Evolutionary conservation across 2,329 filamentous ascomycete genomes (phyloP), one percentile per base, ranked within the genome.

Genomic region (Ascosphaera apis): DNA sequence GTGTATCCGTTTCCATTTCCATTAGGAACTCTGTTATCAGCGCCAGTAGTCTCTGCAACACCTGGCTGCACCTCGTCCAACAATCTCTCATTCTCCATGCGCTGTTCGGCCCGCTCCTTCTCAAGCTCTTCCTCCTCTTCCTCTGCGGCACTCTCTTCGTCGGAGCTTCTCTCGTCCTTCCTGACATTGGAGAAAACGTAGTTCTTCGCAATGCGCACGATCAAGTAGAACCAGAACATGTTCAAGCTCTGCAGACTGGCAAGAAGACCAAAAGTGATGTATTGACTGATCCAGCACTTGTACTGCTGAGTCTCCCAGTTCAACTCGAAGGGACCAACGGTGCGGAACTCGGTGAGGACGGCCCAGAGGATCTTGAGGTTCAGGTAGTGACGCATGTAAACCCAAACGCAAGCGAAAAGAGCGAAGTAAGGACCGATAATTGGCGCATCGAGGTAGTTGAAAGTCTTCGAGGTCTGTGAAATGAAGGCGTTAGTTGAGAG

Each of bases 391-490:
- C 84, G 81, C 42, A 86, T 62, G 61, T 95, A 93, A 49, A 82
- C 72, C 84, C 84, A 95, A 41, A 76, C 64, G 43, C 61, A 61
- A 54, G 91, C 76, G 61, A 92, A 93, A 45, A 77, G 44, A 50
- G 69, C 70, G 57, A 88, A 93, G 61, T 86, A 92, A 12, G 81
- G 82, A 0, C 66, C 72, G n/a, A 80, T 79, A 33, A 91, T 61
- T 39, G 67, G 61, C 37, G 74, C 72, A 51, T 91, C 78, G 45
- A 93, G 60, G 59, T 95, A 93, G 61, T 92, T 91, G 46, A 93
- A 69, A 3, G 75, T 70, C 61, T 93, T 93, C 41, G 82, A 91
- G 2, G 80, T 88, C 76, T 84, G 45, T 17, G 12, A 30, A 15
- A 9, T 18, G 28, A 8, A 16, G 12, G 21, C 27, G 21, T 34